Evolutionary conservation across 176 grass and related monocot genomes (phyloP).

Genomic region (Cocos nucifera): DNA sequence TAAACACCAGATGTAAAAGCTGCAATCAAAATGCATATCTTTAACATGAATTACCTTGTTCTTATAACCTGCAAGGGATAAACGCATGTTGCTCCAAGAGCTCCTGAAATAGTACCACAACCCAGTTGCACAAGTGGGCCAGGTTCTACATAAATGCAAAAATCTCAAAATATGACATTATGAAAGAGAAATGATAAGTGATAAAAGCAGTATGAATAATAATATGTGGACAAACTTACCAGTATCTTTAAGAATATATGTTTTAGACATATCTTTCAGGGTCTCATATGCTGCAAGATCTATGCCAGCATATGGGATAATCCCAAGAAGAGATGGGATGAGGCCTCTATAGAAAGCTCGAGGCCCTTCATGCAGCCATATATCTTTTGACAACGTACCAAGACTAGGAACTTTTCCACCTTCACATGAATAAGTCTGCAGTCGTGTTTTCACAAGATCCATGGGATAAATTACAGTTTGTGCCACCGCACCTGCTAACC

Average conservation of each 20-base stretch:
- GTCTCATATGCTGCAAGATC: constrained; percentile 88
- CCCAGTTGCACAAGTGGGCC: constrained; percentile 72
- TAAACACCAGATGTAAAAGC: no score
- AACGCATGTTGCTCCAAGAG: constrained; percentile 77
- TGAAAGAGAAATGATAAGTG: no score
- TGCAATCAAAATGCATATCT: background rate
- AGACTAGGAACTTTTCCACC: constrained; percentile 45
- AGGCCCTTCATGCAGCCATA: constrained; percentile 68
- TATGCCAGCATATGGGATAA: constrained; percentile 86
- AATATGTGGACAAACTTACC: constrained; percentile 32
- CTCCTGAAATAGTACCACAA: constrained; percentile 79
- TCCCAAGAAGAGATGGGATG: constrained; percentile 77
- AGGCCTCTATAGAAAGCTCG: constrained; percentile 83
- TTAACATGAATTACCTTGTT: constrained; percentile 43
- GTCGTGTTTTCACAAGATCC: constrained; percentile 73
- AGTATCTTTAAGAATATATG: constrained; percentile 58
- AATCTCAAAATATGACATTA: background rate
- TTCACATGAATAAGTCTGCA: constrained; percentile 56
- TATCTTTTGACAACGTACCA: constrained; percentile 49
- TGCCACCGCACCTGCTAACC: constrained; percentile 71
- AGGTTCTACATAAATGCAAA: constrained; percentile 52
- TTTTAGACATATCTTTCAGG: constrained; percentile 82
- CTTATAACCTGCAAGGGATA: constrained; percentile 90
- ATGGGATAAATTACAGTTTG: constrained; percentile 79
- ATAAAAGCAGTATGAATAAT: no score